Evolutionary conservation across 768 basidiomycete genomes (phyloP).

Genomic region (Termitomyces sp.): DNA sequence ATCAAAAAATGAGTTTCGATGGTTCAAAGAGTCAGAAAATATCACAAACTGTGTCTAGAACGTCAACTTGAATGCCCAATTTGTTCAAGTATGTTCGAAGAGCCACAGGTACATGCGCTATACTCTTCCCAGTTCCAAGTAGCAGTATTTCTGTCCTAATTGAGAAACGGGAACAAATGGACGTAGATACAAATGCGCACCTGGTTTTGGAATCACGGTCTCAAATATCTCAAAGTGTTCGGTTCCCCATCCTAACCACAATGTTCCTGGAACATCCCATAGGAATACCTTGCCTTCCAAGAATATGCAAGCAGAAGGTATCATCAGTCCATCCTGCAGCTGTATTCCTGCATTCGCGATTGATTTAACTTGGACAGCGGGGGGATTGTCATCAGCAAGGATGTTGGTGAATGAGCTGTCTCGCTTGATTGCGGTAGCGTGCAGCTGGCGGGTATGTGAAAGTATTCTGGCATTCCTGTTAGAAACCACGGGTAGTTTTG

Average conservation of each 20-base stretch:
- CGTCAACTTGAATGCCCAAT: conserved; percentile 83
- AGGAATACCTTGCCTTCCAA: conserved; percentile 83
- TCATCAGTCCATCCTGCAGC: conserved; percentile 72
- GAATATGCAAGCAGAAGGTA: conserved; percentile 80
- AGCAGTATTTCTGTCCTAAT: conserved; percentile 73
- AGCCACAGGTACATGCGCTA: conserved; percentile 64
- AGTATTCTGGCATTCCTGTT: not conserved
- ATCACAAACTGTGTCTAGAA: conserved; percentile 76
- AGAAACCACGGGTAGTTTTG: not conserved
- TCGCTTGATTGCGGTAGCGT: conserved; percentile 12
- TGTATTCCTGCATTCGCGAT: conserved; percentile 62
- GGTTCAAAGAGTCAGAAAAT: not conserved
- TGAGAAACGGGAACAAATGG: not conserved
- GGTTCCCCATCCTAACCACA: conserved; percentile 67
- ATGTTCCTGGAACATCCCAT: conserved; percentile 76
- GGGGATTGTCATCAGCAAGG: conserved; percentile 65
- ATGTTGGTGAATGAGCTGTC: conserved; percentile 62
- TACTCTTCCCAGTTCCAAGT: conserved; percentile 78
- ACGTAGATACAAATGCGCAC: conserved; percentile 38
- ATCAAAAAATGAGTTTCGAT: conserved; percentile 1
- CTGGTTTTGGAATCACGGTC: conserved; percentile 79
- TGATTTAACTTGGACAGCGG: conserved; percentile 68
- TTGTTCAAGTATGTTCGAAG: conserved; percentile 65
- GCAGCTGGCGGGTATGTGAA: conserved; percentile 10
- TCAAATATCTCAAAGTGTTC: conserved; percentile 83